Evolutionary conservation across 345 rosid genomes (phyloP), one percentile per base, ranked within the genome.

Genomic region (Abelmoschus esculentus): DNA sequence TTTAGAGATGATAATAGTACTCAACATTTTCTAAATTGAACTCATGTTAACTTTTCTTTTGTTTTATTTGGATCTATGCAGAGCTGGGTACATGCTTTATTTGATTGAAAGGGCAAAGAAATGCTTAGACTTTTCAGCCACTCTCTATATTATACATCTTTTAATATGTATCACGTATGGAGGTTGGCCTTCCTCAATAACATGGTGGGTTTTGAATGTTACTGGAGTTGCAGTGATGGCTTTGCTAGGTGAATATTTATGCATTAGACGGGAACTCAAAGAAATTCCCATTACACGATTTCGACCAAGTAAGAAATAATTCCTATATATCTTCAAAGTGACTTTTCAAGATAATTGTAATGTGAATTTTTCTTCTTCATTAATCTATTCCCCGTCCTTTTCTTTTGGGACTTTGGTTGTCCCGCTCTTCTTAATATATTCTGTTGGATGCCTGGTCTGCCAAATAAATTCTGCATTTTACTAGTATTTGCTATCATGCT

Each of bases 161-260:
- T 74, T 85, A 72, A 76, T 89, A 57, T 95, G 98, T 82, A 81
- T 83, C 72, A 44, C 83, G 54, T 90, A 92, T 78, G 99, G 99
- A 74, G 99, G 99, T 72, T 95, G 96, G 96, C 99, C 99, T 71
- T 81, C 92, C 14, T 88, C 98, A 31, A 61, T 92, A 53, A 86
- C 98, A 10, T 95, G 98, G 99, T 92, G 98, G 99, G 84, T 86
- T 72, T 90, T 91, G 9, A 92, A 84, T 82, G 90, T 83, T 40
- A 84, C 89, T 49, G 96, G 98, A 19, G 79, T 90, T 26, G 96
- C 89, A 36, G 80, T 86, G 17, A 95, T 82, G 98, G 85, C 88
- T 34, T 77, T 89, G 78, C 87, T 95, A 17, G 93, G 98, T 75
- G 92, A 90, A 89, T 83, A 85, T 84, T 69, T 95, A 73, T 95